Evolutionary conservation across 352 stramenopile genomes (phyloP), one percentile per base, ranked within the genome.

Genomic region (Pythium sp.): DNA sequence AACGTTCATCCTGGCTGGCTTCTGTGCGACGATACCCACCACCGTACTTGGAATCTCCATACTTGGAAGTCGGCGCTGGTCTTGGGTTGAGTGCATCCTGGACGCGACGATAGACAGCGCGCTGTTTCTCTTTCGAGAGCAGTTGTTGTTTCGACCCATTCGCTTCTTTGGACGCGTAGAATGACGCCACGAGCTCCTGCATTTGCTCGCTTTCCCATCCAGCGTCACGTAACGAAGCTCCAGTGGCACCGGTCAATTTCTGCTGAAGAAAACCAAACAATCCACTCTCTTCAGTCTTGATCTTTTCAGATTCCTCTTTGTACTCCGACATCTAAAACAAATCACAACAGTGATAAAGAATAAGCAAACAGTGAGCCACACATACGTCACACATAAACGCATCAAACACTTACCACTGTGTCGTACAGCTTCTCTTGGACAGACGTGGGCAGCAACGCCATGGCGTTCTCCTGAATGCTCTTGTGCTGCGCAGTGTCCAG

Each of bases 361-460:
- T 12, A 51, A 2, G 12, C 18, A 51, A n/a, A 24, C 43, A 51
- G 43, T 51, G 43, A 51, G 18, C 34, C 34, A 41, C 34, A 41
- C 34, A 41, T 14, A 14, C 34, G 32, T 12, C 34, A 12, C 34
- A 41, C 12, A 36, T 9, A 0, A 41, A 12, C 12, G 0, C 6
- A 41, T 26, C 24, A 26, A 26, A 24, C 18, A 24, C 43, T 64
- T 41, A 82, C 77, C 46, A 70, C 70, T 67, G 86, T 86, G 2
- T 64, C 43, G 67, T 80, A 88, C 30, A 89, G 71, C 71, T 87
- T 87, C 71, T 89, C 79, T 55, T 90, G 82, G 1, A 69, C 53
- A 14, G 76, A 77, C 53, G 82, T 67, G 5, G 77, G 77, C 41
- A 90, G 57, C 20, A 80, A 65, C 1, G 60, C 69, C 30, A 87